Percentiles rank a stretch among this genome's conserved stretches.
These are phyloP conservation scores for Saposhnikovia divaricata DNA, from an alignment of 129 eudicot genomes.

Conservation along the genomic window DNA sequence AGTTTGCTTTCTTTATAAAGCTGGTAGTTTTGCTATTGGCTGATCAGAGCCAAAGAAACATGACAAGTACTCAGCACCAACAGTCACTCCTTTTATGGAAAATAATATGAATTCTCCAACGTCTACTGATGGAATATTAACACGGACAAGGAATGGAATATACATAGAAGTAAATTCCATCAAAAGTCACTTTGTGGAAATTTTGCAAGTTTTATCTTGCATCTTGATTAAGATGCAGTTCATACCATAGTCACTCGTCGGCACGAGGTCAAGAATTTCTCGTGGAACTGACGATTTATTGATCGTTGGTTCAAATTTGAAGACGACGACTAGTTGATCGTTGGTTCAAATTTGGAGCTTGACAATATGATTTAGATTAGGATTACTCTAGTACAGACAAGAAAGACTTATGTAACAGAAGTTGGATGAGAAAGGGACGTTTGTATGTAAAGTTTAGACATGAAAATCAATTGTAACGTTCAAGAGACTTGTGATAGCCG, in stretches of 20 bases:
- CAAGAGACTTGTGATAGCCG: not conserved
- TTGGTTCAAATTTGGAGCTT: not conserved
- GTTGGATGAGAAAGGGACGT: not conserved
- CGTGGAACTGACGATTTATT: no score
- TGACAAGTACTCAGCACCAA: not conserved
- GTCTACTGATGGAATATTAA: not conserved
- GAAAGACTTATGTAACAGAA: not conserved
- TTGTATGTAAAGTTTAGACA: not conserved
- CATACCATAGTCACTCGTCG: not conserved
- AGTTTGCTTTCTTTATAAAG: not conserved
- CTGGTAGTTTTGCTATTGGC: not conserved
- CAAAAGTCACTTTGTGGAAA: no score
- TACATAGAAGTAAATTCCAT: no score
- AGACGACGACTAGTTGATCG: not conserved
- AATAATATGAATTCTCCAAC: not conserved
- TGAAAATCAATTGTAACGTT: not conserved
- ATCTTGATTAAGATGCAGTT: not conserved
- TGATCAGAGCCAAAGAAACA: not conserved
- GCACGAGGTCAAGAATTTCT: not conserved
- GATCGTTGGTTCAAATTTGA: not conserved
- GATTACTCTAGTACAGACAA: not conserved
- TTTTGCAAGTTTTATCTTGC: not conserved
- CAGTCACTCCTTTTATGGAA: not conserved
- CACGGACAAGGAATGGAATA: not conserved
- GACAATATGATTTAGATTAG: not conserved